Evolutionary conservation across 345 rosid species (phyloP), one percentile per base, ranked within the genome.

Genomic region (Aquilaria yunnanensis): DNA sequence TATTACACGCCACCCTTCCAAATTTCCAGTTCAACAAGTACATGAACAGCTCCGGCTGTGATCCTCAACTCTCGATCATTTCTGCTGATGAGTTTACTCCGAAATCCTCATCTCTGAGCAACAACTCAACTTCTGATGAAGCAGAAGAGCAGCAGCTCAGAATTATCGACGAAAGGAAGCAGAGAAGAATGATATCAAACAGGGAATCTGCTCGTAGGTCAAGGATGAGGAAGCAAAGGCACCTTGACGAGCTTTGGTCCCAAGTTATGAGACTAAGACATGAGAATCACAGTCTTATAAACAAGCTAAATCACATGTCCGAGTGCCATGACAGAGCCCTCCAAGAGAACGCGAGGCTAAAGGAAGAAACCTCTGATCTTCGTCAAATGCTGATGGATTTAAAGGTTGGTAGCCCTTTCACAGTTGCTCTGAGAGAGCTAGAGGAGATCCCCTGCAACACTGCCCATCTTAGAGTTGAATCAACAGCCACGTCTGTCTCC

Each of bases 131-230:
- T 57, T 90, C 94, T 10, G 92, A 90, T 47, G 98, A 90, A 57
- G 85, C 89, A 32, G 88, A 83, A 14, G 87, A 87, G 6, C 81
- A 76, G 29, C 97, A 89, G 59, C 73, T 72, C 32, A 60, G 73
- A 32, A 62, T 78, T 71, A 82, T 88, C 32, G 89, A 94, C 30
- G 97, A 94, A 70, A 85, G 99, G 92, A 90, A 81, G 79, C 87
- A 83, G 71, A 74, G 97, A 57, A 81, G 97, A 71, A 93, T 90
- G 99, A 84, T 93, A 54, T 93, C 99, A 6, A 93, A 93, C 67
- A 77, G 99, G 69, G 98, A 93, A 71, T 93, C 99, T 4, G 99
- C 99, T 14, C 81, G 99, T 1, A 77, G 99, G 78, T 93, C 99
- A 11, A 68, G 99, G 82, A 90, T 90, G 97, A 74, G 99, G 72